These are phyloP conservation scores for Candida incommunis DNA, from an alignment of 805 yeast species.

Conservation along the genomic window DNA sequence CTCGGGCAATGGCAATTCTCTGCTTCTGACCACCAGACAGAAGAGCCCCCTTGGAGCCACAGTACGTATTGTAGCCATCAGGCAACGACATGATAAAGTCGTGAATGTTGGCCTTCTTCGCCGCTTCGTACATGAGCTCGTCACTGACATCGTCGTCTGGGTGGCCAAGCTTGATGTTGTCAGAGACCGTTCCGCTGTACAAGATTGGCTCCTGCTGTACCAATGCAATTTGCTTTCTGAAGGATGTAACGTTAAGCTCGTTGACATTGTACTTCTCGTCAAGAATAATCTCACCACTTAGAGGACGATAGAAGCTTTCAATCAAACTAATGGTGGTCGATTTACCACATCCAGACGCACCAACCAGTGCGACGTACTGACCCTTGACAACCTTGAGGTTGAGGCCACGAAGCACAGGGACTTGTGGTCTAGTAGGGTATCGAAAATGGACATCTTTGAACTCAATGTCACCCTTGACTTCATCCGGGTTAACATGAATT, in stretches of 20 bases:
- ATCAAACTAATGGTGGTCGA: constrained; percentile 39
- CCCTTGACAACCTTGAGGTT: constrained; percentile 34
- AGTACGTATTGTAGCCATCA: constrained; percentile 44
- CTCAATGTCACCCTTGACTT: constrained; percentile 34
- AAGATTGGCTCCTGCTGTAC: constrained; percentile 52
- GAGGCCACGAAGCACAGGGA: constrained; percentile 37
- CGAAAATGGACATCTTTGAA: constrained; percentile 46
- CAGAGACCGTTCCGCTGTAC: constrained; percentile 39
- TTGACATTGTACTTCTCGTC: constrained; percentile 36
- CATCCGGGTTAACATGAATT: constrained; percentile 14
- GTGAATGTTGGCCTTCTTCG: constrained; percentile 41
- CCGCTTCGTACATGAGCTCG: constrained; percentile 31
- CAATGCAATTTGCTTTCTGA: constrained; percentile 38
- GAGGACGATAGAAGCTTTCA: constrained; percentile 38
- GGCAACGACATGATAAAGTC: constrained; percentile 43
- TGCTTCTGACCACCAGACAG: constrained; percentile 70
- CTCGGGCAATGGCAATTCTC: constrained; percentile 63
- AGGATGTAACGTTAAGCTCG: constrained; percentile 33
- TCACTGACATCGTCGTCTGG: constrained; percentile 21
- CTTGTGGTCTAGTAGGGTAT: constrained; percentile 47
- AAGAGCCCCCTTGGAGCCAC: constrained; percentile 42
- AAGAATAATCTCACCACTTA: constrained; percentile 33
- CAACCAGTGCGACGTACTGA: constrained; percentile 51
- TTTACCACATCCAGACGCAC: constrained; percentile 51
- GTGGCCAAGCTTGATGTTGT: constrained; percentile 40